These are phyloP conservation scores for Trichoderma harzianum DNA, from an alignment of 2,329 filamentous ascomycete species.

Conservation along the genomic window DNA sequence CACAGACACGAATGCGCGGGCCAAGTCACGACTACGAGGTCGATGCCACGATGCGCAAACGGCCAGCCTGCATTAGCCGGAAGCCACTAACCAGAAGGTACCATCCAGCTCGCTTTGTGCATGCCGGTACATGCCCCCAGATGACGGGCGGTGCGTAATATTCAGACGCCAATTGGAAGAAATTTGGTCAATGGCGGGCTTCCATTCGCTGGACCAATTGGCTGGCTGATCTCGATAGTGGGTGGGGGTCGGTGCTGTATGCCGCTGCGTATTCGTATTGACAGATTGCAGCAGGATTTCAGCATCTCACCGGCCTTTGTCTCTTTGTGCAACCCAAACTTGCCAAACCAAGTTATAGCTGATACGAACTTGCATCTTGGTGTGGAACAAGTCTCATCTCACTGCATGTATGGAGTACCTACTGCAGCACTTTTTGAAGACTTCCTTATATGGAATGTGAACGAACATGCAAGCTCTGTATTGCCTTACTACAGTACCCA, in stretches of 20 bases:
- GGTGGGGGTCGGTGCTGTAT: neutral
- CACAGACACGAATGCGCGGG: neutral
- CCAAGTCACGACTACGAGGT: neutral
- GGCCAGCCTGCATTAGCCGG: slow-evolving; percentile 5
- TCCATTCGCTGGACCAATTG: neutral
- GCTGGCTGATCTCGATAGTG: neutral
- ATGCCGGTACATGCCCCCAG: neutral
- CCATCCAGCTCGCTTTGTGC: neutral
- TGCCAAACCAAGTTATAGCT: neutral
- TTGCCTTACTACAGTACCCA: neutral
- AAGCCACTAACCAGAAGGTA: neutral
- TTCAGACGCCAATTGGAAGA: slow-evolving; percentile 34
- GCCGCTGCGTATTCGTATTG: slow-evolving; percentile 16
- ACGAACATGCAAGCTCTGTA: neutral
- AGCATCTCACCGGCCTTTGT: neutral
- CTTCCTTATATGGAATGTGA: neutral
- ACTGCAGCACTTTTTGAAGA: neutral
- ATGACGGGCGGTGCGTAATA: slow-evolving; percentile 28
- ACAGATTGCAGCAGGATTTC: neutral
- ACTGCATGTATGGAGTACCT: neutral
- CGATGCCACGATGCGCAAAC: neutral
- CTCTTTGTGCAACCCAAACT: neutral
- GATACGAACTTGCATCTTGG: neutral
- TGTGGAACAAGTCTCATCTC: neutral
- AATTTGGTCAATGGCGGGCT: neutral